Conservation (phyloP, 139 green algal genomes). For the Chlamydomonas schloesseri region DNA sequence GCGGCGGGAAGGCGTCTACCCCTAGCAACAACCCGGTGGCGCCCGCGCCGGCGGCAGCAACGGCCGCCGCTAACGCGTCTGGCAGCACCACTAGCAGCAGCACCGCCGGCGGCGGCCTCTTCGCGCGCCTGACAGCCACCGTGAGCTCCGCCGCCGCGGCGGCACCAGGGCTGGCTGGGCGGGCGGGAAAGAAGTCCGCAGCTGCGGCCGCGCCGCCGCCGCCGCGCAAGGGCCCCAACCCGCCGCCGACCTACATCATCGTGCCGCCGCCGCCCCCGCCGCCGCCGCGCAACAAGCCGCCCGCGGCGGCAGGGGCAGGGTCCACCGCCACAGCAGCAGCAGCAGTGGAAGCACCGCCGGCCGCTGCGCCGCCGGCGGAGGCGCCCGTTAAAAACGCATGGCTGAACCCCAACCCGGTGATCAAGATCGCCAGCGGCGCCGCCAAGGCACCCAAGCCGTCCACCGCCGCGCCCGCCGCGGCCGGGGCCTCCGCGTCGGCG, state of each 20-base stretch:
- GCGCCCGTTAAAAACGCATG: constrained; percentile 1
- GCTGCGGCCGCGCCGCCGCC: not conserved
- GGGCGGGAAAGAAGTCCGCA: constrained; percentile 5
- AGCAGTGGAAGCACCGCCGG: too few species aligned
- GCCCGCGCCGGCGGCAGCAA: too few species aligned
- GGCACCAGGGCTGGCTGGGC: not conserved
- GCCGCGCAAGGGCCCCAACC: not conserved
- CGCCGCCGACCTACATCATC: constrained; percentile 20
- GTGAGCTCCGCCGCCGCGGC: constrained; percentile 5
- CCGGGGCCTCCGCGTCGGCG: not conserved
- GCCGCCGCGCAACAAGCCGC: constrained; percentile 14
- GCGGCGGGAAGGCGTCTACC: not conserved
- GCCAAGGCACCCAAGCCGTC: constrained; percentile 1
- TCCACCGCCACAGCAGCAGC: not conserved
- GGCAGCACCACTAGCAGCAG: not conserved
- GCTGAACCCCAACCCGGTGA: constrained; percentile 24
- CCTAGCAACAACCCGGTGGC: not conserved
- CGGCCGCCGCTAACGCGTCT: too few species aligned
- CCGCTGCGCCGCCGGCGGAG: not conserved
- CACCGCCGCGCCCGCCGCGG: not conserved
- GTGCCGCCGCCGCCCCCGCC: constrained; percentile 17
- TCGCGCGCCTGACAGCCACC: not conserved
- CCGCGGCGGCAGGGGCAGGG: not conserved
- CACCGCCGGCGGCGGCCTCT: not conserved
- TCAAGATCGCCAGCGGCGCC: not conserved